These are phyloP conservation scores for Pythium biforme DNA, from an alignment of 352 stramenopile genomes.

Conservation along the genomic window DNA sequence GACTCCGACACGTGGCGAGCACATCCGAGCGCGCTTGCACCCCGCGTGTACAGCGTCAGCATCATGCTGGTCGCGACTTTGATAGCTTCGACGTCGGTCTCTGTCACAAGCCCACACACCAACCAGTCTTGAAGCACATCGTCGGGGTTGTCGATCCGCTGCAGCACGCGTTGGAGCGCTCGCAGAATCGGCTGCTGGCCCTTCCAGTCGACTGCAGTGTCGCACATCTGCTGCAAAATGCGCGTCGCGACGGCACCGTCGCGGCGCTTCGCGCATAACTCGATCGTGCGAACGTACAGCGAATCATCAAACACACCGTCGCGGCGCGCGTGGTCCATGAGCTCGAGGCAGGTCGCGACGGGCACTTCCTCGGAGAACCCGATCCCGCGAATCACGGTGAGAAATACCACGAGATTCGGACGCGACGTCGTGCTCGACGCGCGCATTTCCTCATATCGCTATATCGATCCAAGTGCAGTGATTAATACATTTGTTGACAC, in stretches of 20 bases:
- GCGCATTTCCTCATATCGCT: slow-evolving; percentile 65
- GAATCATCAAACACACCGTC: slow-evolving; percentile 58
- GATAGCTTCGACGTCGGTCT: slow-evolving; percentile 37
- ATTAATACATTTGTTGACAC: background rate
- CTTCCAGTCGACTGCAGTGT: slow-evolving; percentile 15
- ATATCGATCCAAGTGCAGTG: background rate
- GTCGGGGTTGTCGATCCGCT: slow-evolving; percentile 34
- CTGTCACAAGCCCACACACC: slow-evolving; percentile 1
- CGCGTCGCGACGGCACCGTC: slow-evolving; percentile 29
- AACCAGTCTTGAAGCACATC: slow-evolving; percentile 38
- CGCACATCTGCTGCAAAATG: slow-evolving; percentile 28
- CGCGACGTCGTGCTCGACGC: slow-evolving; percentile 35
- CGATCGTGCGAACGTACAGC: slow-evolving; percentile 55
- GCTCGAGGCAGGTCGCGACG: slow-evolving; percentile 33
- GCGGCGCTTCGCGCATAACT: slow-evolving; percentile 51
- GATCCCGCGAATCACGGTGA: slow-evolving; percentile 62
- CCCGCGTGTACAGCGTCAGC: slow-evolving; percentile 15
- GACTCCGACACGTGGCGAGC: slow-evolving; percentile 58
- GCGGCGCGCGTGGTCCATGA: slow-evolving; percentile 45
- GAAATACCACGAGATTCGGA: slow-evolving; percentile 74
- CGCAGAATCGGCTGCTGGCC: slow-evolving; percentile 32
- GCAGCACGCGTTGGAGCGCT: slow-evolving; percentile 38
- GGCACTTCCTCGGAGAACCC: slow-evolving; percentile 38
- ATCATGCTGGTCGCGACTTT: slow-evolving; percentile 24
- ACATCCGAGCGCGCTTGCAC: slow-evolving; percentile 28